Percentiles rank a stretch among this genome's conserved stretches.
These are phyloP conservation scores for Skeletonema potamos DNA, from an alignment of 108 stramenopile species.

Conservation along the genomic window DNA sequence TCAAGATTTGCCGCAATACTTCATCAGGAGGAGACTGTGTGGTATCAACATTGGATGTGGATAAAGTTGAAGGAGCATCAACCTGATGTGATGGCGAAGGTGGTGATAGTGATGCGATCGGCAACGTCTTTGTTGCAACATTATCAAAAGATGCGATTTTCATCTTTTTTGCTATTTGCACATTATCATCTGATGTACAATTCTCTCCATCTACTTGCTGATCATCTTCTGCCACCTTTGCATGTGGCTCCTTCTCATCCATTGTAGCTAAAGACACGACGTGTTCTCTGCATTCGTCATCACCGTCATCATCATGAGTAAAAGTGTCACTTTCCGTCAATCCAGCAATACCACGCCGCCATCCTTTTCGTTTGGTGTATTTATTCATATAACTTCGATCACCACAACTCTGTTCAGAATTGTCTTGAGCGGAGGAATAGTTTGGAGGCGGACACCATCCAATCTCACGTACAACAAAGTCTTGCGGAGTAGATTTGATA, in stretches of 20 bases:
- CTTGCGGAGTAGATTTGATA: conserved; percentile 70
- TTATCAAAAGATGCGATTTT: neutral
- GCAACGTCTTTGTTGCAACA: neutral
- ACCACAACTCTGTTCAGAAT: neutral
- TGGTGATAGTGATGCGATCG: neutral
- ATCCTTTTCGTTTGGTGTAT: neutral
- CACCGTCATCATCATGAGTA: neutral
- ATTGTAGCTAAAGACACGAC: neutral
- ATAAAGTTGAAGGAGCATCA: neutral
- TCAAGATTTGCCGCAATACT: conserved; percentile 14
- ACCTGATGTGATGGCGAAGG: neutral
- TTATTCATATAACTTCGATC: conserved; percentile 4
- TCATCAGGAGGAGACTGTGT: neutral
- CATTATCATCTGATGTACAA: neutral
- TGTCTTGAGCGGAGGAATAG: neutral
- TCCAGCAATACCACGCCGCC: conserved; percentile 16
- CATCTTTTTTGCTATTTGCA: neutral
- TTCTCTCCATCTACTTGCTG: neutral
- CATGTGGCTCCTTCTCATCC: neutral
- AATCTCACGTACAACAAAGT: conserved; percentile 85
- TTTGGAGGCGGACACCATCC: conserved; percentile 10
- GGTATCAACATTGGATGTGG: neutral
- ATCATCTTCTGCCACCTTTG: neutral
- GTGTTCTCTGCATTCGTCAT: neutral
- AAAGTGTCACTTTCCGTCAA: neutral